Evolutionary conservation across 1,139 yeast species (phyloP), one percentile per base, ranked within the genome.

Genomic region (Tardiomyces digboiensis): DNA sequence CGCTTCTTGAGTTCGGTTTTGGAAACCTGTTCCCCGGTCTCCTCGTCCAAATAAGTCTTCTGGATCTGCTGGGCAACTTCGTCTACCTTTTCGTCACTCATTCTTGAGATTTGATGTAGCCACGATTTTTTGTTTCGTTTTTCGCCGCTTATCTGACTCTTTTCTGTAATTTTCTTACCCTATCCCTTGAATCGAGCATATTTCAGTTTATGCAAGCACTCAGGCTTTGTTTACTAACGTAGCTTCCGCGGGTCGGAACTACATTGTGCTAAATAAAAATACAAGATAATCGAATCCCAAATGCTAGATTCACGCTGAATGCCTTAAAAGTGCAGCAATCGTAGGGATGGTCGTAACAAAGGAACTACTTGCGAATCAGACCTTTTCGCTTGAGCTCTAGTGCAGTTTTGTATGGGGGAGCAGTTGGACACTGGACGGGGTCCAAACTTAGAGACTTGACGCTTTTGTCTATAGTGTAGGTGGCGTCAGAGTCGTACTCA

Each of bases 1-100:
- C 98, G 85, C 75, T 85, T 87, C 76, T 91, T 91, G 71, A 91
- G 80, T 67, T 91, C 98, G 50, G 93, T 76, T 74, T 91, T 91
- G 64, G 98, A 91, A 42, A 91, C 96, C 68, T 81, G 85, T 70
- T 91, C 98, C 42, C 97, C 97, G 52, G 97, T 89, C 57, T 71
- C 94, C 49, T 88, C 97, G 65, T 91, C 98, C 57, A 91, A 74
- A 62, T 87, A 79, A 39, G 86, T 79, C 74, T 88, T 89, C 65
- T 86, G 89, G 54, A 87, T 78, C 57, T 78, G 80, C 59, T 88
- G 96, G 43, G 93, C 67, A 46, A 74, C 82, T 61, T 78, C 71
- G 50, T 80, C 78, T 13, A 47, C 46, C 54, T 51, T 51, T n/a
- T n/a, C n/a, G 10, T 39, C 41, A 16, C 16, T 23, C 29, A 23